These are phyloP conservation scores for Mallotus repandus DNA, from an alignment of 441 rosid genomes.

Conservation along the genomic window DNA sequence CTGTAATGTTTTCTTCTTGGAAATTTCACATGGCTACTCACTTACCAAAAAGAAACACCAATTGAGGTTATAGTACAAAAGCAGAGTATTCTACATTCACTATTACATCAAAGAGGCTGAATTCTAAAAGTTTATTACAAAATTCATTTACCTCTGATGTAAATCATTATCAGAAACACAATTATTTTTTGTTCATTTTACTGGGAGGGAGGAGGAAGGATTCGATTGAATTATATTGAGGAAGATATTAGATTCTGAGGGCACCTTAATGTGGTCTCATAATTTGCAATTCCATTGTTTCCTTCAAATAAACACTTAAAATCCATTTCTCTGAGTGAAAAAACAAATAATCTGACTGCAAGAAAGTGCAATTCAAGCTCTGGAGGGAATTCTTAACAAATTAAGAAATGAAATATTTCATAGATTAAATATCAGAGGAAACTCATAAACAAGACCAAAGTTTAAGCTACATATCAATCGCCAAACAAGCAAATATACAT, in stretches of 20 bases:
- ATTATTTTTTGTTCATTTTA: not conserved
- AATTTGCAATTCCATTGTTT: not conserved
- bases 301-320: not conserved
- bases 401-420: not conserved
- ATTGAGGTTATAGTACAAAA: not conserved
- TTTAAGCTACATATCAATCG: not conserved
- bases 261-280: not conserved
- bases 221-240: not conserved
- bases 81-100: not conserved
- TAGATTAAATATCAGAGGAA: not conserved
- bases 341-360: not conserved
- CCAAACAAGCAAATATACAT: not conserved
- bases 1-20: too few relatives aligned
- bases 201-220: not conserved
- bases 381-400: not conserved
- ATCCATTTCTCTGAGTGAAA: not conserved
- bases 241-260: not conserved
- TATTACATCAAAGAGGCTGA: too few relatives aligned
- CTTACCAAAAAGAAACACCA: too few relatives aligned
- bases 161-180: not conserved
- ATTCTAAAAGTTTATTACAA: too few relatives aligned
- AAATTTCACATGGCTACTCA: too few relatives aligned
- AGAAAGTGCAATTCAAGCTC: not conserved
- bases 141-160: not conserved
- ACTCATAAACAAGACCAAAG: not conserved